Evolutionary conservation across 371 early-diverging fungal species (phyloP).

Genomic region (Dichotomocladium elegans): DNA sequence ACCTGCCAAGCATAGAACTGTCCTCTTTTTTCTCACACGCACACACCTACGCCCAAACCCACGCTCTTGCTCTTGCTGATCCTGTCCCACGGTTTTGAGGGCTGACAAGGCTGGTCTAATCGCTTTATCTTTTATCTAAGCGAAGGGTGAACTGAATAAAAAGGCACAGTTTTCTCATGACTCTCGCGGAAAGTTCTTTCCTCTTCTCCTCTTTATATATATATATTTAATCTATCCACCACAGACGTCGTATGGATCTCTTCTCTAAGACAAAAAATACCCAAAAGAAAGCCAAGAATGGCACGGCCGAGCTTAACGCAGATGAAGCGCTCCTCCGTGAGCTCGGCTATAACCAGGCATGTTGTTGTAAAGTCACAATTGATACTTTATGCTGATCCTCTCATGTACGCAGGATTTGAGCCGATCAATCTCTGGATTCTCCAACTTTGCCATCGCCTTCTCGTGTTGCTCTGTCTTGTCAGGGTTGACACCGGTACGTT

Average conservation of each 20-base stretch:
- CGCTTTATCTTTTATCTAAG: background rate
- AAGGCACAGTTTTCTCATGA: background rate
- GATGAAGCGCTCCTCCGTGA: slow-evolving; percentile 37
- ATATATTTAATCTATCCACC: background rate
- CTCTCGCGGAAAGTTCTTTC: background rate
- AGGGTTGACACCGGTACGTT: slow-evolving; percentile 53
- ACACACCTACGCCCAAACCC: too few species aligned
- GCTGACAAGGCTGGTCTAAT: background rate
- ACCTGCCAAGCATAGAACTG: too few species aligned
- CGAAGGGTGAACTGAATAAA: background rate
- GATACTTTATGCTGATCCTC: background rate
- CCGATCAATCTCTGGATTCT: slow-evolving; percentile 59
- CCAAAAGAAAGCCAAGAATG: slow-evolving; percentile 13
- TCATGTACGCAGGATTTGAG: slow-evolving; percentile 50
- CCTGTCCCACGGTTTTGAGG: slow-evolving; percentile 5
- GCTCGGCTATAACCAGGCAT: slow-evolving; percentile 49
- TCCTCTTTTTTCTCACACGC: too few species aligned
- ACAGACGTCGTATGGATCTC: slow-evolving; percentile 7
- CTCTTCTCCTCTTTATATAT: background rate
- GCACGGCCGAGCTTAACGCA: slow-evolving; percentile 5
- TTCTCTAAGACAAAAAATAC: slow-evolving; percentile 1
- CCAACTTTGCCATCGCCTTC: slow-evolving; percentile 63
- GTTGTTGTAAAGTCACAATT: background rate
- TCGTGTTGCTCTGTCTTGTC: slow-evolving; percentile 58
- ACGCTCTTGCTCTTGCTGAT: too few species aligned